Base-by-base conservation (phyloP, 2,329 filamentous ascomycete genomes). In the Helotiales sp. region DNA sequence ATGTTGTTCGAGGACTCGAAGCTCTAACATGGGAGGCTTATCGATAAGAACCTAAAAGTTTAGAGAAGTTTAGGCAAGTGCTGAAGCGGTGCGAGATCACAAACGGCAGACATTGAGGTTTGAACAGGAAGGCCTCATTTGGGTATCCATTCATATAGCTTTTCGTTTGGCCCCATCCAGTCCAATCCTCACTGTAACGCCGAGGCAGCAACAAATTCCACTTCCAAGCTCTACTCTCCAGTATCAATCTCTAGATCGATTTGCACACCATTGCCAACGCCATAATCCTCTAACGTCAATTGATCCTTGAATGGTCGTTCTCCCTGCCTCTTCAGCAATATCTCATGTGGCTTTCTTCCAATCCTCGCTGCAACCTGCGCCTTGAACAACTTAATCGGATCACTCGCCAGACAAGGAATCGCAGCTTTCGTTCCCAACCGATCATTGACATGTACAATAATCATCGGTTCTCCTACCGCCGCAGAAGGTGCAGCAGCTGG, bases 351-450 rank as follows among this genome's bases (percentile, higher is more conserved):
- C 66, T 96, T 88, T 33, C 93, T 84, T 1, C 93, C 93, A 67
- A 97, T 96, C 62, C 89, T 84, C 38, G 90, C 90, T 4, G 93
- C 93, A 24, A 97, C 92, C 80, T 96, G 88, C 47, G 92, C 87
- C 76, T 97, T 97, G 77, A 97, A 91, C 60, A 93, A 82, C 63
- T 87, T 88, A 64, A 97, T 87, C 7, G 87, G 87, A 75, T 98
- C 93, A 2, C 86, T 89, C 0, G 90, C 87, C 57, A 96, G 79
- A 72, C 93, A 97, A 0, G 93, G 93, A 63, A 98, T 95, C 52
- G 90, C 89, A 15, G 93, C 91, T 70, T 96, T 96, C n/a, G 93
- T 97, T 12, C 93, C 93, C 33, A 98, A 78, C n/a, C 93, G 84
- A 74, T 98, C 93, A 72, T 98, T 98, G 70, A 98, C 86, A 69